phyloP scores from a whole-genome alignment of 2,329 filamentous ascomycete species.

The Stromatinia cepivora region DNA sequence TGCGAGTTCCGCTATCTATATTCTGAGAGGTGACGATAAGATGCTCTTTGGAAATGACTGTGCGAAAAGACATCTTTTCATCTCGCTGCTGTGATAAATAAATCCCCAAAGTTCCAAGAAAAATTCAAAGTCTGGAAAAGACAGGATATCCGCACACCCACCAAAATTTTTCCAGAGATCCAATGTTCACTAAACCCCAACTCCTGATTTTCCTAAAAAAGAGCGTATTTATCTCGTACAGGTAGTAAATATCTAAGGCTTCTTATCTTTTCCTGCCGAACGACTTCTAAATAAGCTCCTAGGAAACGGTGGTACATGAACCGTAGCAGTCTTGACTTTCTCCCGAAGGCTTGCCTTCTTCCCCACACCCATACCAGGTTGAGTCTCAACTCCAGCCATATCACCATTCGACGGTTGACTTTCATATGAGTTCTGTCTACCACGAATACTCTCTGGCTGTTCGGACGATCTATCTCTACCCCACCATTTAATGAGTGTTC shows the following conservation, averaged over 20 bases:
- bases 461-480: slow-evolving; percentile 23
- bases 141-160: slow-evolving; percentile 14
- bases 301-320: slow-evolving; percentile 21
- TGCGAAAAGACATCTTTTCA: background rate
- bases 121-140: background rate
- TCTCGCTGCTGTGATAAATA: background rate
- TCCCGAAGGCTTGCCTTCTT: slow-evolving; percentile 16
- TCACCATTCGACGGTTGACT: slow-evolving; percentile 11
- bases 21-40: background rate
- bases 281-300: slow-evolving; percentile 21
- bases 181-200: background rate
- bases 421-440: slow-evolving; percentile 17
- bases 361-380: background rate
- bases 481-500: slow-evolving; percentile 23
- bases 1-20: background rate
- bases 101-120: background rate
- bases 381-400: background rate
- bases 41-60: background rate
- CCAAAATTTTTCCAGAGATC: background rate
- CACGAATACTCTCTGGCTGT: slow-evolving; percentile 17
- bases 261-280: slow-evolving; percentile 21
- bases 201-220: background rate
- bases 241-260: background rate
- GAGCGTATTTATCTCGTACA: background rate
- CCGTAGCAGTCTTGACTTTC: slow-evolving; percentile 19